Evolutionary conservation across 352 stramenopile genomes (phyloP), one percentile per base, ranked within the genome.

Genomic region (Globisporangium radiosum): DNA sequence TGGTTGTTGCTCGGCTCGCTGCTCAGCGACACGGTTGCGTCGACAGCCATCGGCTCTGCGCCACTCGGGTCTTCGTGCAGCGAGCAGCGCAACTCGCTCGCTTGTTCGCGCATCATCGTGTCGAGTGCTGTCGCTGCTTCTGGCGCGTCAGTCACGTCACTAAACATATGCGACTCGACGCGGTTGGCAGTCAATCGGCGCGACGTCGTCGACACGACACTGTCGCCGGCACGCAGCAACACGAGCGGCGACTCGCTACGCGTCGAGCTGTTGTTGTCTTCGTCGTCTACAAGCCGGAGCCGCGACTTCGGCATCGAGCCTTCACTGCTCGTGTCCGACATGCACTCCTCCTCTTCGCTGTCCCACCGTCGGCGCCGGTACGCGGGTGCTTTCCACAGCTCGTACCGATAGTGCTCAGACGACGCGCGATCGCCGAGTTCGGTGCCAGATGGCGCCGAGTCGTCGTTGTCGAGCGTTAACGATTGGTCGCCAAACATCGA

Each of bases 291-390:
- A 19, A 44, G 49, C 45, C 60, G 64, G 2, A 65, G 72, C 15
- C 62, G 71, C 7, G 65, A 66, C 62, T 81, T 78, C 11, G 65
- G 59, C 13, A 76, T 45, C 5, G 62, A 71, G 6, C 60, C 65
- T 55, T 85, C 75, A 17, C 73, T 85, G 52, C 71, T 82, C 7
- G 75, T 77, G 56, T 85, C 69, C 5, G 75, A 85, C 62, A 85
- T 81, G 59, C 73, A 85, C 64, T 85, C 75, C 37, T 85, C 75
- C 33, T 85, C 75, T 40, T 71, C 59, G 38, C 52, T 64, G 57
- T 69, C 65, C 54, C 71, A 69, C 37, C 71, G 50, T 45, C 60
- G 50, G 53, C 54, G 49, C 17, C 47, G 42, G 17, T 37, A 48
- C n/a, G 52, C 17, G 39, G 25, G 55, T 5, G 57, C 66, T 56